Evolutionary conservation across 768 basidiomycete genomes (phyloP).

Genomic region (Trametes meyenii): DNA sequence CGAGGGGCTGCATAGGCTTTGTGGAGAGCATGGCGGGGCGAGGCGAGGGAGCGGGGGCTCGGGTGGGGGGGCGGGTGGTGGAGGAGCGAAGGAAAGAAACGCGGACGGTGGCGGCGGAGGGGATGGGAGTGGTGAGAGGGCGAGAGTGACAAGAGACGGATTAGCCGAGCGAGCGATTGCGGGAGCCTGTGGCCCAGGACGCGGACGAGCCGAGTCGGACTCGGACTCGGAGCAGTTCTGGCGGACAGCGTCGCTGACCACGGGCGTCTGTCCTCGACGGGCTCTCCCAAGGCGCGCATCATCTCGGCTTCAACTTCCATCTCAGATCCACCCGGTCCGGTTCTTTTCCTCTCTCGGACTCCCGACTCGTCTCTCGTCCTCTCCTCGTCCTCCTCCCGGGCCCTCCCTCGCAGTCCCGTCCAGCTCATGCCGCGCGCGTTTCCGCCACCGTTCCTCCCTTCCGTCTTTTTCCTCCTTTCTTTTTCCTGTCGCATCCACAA

Average conservation of each 20-base stretch:
- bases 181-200: neutral
- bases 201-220: neutral
- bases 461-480: too few relatives aligned
- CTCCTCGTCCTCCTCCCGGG: neutral
- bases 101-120: constrained; percentile 11
- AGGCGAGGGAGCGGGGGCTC: constrained; percentile 1
- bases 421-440: neutral
- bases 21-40: constrained; percentile 40
- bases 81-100: constrained; percentile 20
- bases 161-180: constrained; percentile 1
- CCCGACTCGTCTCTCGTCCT: neutral
- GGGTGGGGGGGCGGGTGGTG: constrained; percentile 6
- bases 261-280: constrained; percentile 1
- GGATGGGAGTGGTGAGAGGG: constrained; percentile 6
- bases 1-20: constrained; percentile 39
- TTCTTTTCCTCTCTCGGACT: constrained; percentile 16
- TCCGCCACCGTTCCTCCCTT: neutral
- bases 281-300: constrained; percentile 27
- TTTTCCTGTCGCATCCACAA: neutral
- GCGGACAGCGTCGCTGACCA: neutral
- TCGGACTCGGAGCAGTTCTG: neutral
- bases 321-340: constrained; percentile 30
- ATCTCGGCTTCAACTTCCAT: constrained; percentile 27
- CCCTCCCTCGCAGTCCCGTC: neutral
- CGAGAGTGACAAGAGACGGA: neutral